Evolutionary conservation across 225 moss, liverwort and hornwort genomes (phyloP), one percentile per base, ranked within the genome.

Genomic region (Takakia lepidozioides): DNA sequence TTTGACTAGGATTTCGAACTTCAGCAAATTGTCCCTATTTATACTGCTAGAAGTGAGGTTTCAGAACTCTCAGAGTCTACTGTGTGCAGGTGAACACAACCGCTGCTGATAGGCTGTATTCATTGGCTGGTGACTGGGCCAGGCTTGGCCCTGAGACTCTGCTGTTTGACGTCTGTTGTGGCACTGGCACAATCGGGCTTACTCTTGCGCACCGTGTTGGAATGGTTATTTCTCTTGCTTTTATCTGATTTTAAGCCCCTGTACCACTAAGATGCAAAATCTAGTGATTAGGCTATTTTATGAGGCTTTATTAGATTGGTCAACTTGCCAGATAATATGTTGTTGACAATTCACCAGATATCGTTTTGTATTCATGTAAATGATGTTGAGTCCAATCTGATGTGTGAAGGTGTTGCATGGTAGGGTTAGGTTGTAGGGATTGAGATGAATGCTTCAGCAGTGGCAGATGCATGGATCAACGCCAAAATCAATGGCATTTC

Each of bases 121-220:
- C 77, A 19, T 61, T 98, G 10, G 98, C 91, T 56, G 98, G 98
- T 51, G 83, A 87, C 57, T 98, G 98, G 98, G 87, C 91, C 44
- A 76, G 78, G 41, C 80, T 98, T 52, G 82, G 80, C 60, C 73
- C 78, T 32, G 91, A 98, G 27, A 98, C 98, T 13, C 61, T 98
- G 58, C 78, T 98, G 8, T 98, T 98, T 66, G 98, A 98, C 63
- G 91, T 98, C 17, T 98, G 98, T 48, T 98, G 98, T 67, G 98
- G 98, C 45, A 98, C 98, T 38, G 98, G 98, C 60, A 88, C 98
- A 25, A 98, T 98, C 58, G 98, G 98, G 37, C 75, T 98, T 56
- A 88, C 91, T 25, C 78, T 98, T 29, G 98, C 98, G 29, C 82
- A 83, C 52, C 85, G 83, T 29, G 98, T 98, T 56, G 98, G 98